phyloP scores from a whole-genome alignment of 176 grass and related monocot genomes.

The Paspalum vaginatum region DNA sequence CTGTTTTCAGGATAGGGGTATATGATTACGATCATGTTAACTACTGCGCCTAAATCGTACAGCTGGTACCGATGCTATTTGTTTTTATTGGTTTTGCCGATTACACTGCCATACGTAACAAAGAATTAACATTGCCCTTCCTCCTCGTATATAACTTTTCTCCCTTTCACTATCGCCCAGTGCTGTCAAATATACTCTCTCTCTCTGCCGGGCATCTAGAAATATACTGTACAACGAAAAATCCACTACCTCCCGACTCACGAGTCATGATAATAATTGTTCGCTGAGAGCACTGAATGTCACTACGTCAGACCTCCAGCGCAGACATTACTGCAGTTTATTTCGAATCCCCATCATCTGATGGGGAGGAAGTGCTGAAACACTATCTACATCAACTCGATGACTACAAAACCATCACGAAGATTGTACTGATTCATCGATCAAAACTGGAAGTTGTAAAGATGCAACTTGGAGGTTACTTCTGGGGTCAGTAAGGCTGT shows the following conservation, averaged over 20 bases:
- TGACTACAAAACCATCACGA: constrained; percentile 4
- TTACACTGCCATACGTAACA: too few species aligned
- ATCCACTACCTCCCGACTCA: background rate
- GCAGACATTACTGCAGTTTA: background rate
- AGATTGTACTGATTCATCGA: background rate
- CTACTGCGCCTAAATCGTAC: too few species aligned
- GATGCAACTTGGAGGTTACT: background rate
- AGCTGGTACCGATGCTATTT: too few species aligned
- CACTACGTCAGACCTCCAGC: background rate
- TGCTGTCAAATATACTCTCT: too few species aligned
- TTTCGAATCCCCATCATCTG: background rate
- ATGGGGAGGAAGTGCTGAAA: background rate
- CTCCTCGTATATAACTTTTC: too few species aligned
- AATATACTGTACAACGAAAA: background rate
- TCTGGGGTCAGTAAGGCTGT: constrained; percentile 8
- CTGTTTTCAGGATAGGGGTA: too few species aligned
- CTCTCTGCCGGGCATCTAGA: too few species aligned
- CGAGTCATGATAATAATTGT: background rate
- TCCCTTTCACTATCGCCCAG: too few species aligned
- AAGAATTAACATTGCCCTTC: too few species aligned
- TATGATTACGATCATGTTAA: too few species aligned
- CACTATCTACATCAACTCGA: constrained; percentile 13
- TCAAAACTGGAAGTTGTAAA: constrained; percentile 12
- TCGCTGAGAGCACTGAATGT: background rate
- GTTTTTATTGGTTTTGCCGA: too few species aligned